Base-by-base conservation (phyloP, 345 rosid genomes). In the Eucalyptus polyanthemos region DNA sequence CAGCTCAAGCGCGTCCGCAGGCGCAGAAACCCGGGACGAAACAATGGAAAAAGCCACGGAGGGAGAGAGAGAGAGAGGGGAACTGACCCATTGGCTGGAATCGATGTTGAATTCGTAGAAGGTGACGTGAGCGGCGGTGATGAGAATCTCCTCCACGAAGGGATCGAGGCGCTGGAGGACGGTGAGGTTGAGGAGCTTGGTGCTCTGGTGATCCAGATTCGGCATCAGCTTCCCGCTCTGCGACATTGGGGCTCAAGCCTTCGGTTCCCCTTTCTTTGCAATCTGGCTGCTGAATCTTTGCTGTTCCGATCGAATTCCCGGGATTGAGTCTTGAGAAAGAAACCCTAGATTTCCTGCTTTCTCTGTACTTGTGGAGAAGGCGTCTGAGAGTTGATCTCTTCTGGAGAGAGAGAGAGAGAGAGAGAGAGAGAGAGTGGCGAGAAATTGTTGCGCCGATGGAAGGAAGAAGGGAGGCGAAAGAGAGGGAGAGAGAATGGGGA, bases 111-210 rank as follows among this genome's bases (percentile, higher is more conserved):
- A 97, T 94, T 97, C 97, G 90, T 97, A 97, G 94, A 97, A 94
- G 58, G 99, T 95, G 89, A 97, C 99, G 89, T 97, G 98, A 89
- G 98, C 99, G 40, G 98, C 98, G 4, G 99, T 98, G 93, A 98
- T 96, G 65, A 97, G 95, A 88, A 98, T 98, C 91, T 97, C 96
- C 89, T 95, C 99, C 42, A 97, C 95, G 90, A 92, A 94, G 21
- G 98, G 97, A 88, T 97, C 99, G 89, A 97, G 95, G 91, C 99
- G 95, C 89, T 95, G 97, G 89, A 97, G 99, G 80, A 97, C 99
- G 1, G 98, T 97, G 87, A 97, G 95, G 91, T 97, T 97, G 88
- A 97, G 98, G 89, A 96, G 93, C 91, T 94, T 94, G 42, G 99
- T 97, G 94, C 97, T 94, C 51, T 96, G 95, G 87, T 95, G 98